phyloP scores from a whole-genome alignment of 2,329 filamentous ascomycete genomes.

The Colletotrichum godetiae region DNA sequence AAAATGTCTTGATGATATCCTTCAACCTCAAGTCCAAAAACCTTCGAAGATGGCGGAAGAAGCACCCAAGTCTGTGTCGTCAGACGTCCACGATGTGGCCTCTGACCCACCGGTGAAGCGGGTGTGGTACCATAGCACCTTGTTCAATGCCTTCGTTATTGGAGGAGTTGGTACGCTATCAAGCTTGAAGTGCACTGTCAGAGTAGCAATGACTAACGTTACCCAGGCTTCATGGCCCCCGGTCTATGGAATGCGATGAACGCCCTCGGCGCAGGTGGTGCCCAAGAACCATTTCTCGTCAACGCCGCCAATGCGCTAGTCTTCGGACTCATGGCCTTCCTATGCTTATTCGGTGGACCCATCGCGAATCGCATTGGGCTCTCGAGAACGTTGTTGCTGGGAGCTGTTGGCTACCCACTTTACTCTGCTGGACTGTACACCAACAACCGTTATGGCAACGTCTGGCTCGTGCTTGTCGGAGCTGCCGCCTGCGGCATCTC shows the following conservation, averaged over 20 bases:
- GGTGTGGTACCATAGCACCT: conserved; percentile 60
- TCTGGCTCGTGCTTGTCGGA: conserved; percentile 62
- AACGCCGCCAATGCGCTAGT: conserved; percentile 64
- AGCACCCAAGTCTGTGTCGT: conserved; percentile 1
- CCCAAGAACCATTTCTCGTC: conserved; percentile 61
- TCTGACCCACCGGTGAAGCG: conserved; percentile 15
- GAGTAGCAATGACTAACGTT: neutral
- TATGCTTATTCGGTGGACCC: conserved; percentile 59
- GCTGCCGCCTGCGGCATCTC: conserved; percentile 59
- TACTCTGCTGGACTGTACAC: conserved; percentile 60
- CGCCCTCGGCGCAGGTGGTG: conserved; percentile 62
- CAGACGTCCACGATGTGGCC: conserved; percentile 1
- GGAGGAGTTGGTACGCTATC: conserved; percentile 54
- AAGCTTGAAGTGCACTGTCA: neutral
- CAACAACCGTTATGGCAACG: conserved; percentile 62
- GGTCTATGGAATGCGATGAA: conserved; percentile 69
- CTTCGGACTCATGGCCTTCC: conserved; percentile 57
- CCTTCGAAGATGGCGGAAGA: conserved; percentile 13
- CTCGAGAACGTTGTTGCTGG: conserved; percentile 55
- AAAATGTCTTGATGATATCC: neutral
- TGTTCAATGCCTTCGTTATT: conserved; percentile 66
- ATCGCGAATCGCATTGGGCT: conserved; percentile 62
- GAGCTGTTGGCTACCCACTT: conserved; percentile 59
- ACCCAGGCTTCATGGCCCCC: conserved; percentile 54
- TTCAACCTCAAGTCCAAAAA: neutral